Conservation (phyloP, 2,329 filamentous ascomycete genomes). For the Decorospora gaudefroyi region DNA sequence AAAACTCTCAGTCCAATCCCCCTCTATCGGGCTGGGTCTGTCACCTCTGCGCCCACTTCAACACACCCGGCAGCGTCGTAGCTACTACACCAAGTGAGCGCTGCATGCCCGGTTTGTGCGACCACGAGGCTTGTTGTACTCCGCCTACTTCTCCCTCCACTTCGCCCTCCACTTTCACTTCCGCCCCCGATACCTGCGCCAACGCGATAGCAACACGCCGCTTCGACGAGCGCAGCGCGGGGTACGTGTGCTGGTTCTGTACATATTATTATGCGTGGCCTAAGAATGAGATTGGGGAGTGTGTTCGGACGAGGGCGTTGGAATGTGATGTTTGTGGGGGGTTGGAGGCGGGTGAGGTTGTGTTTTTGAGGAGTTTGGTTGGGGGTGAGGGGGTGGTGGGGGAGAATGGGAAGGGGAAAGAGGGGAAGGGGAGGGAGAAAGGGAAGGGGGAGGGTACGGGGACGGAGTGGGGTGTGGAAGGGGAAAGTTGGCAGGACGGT, state of each 20-base stretch:
- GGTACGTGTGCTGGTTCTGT: constrained; percentile 1
- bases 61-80: neutral
- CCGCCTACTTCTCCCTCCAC: no score
- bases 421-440: neutral
- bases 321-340: neutral
- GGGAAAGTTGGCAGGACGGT: no score
- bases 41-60: neutral
- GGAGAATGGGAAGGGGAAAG: neutral
- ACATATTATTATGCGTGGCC: neutral
- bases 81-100: neutral
- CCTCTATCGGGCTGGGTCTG: constrained; percentile 1
- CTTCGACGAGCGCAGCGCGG: neutral
- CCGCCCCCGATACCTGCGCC: no score
- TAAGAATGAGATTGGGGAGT: neutral
- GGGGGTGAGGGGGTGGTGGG: neutral
- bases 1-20: neutral
- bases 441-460: neutral
- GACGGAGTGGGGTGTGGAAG: no score
- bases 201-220: neutral
- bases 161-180: no score
- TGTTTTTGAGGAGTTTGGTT: neutral
- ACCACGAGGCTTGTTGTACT: no score
- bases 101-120: neutral
- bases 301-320: neutral
- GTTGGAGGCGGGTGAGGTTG: neutral